phyloP scores from a whole-genome alignment of 768 basidiomycete genomes.

The Lactarius vividus region DNA sequence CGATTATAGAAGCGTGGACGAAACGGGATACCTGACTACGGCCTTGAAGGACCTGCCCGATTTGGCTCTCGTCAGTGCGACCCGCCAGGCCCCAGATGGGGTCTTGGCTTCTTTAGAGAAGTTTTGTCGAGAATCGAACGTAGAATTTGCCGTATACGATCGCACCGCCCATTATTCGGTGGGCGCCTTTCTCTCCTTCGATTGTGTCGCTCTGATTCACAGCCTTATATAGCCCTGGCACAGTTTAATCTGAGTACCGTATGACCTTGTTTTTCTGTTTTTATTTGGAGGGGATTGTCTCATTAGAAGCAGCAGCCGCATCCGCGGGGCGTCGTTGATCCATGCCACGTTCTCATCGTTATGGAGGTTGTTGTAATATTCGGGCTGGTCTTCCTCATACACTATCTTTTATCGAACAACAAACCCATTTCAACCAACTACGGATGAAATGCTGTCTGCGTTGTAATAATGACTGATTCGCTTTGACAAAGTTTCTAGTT shows the following conservation, averaged over 20 bases:
- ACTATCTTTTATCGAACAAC: not conserved
- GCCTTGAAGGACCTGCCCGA: conserved; percentile 18
- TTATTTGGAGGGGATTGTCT: not conserved
- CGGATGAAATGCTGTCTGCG: not conserved
- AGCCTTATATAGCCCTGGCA: conserved; percentile 10
- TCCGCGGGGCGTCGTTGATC: not conserved
- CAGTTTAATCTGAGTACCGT: conserved; percentile 10
- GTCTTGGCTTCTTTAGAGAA: conserved; percentile 9
- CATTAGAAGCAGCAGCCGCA: not conserved
- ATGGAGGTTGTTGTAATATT: not conserved
- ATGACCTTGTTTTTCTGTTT: not conserved
- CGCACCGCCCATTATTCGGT: conserved; percentile 15
- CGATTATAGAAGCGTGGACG: not conserved
- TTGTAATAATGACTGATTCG: not conserved
- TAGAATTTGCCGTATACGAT: conserved; percentile 18
- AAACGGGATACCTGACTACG: conserved; percentile 12
- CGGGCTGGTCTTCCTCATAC: not conserved
- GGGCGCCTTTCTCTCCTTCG: not conserved
- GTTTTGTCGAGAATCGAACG: conserved; percentile 12
- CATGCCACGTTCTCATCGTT: not conserved
- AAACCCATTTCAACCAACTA: not conserved
- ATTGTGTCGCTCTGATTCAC: not conserved
- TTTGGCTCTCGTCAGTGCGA: conserved; percentile 8
- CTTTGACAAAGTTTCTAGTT: not conserved
- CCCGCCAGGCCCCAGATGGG: conserved; percentile 2